Evolutionary conservation across 2,329 filamentous ascomycete species (phyloP).

Genomic region (Fusarium mexicanum): DNA sequence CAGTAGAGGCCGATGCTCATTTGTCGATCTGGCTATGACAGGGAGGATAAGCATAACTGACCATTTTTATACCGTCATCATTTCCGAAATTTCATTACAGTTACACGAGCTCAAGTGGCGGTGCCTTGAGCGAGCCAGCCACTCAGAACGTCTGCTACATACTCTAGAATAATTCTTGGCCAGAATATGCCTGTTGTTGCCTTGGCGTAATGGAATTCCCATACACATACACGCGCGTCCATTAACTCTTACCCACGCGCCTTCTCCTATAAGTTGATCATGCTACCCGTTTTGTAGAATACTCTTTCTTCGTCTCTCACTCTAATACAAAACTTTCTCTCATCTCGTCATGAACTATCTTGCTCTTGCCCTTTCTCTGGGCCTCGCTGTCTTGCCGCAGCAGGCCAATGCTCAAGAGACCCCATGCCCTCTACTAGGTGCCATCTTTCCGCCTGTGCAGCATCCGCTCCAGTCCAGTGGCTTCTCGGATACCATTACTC

Average conservation of each 20-base stretch:
- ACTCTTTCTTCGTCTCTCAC: not conserved
- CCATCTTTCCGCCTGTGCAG: not conserved
- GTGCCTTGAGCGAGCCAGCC: not conserved
- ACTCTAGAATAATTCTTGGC: not conserved
- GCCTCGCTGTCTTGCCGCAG: not conserved
- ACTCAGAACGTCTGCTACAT: not conserved
- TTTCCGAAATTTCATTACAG: too few relatives aligned
- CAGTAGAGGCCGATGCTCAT: too few relatives aligned
- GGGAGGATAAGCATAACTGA: too few relatives aligned
- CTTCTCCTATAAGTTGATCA: not conserved
- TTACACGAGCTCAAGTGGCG: not conserved
- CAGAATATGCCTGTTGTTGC: accelerated
- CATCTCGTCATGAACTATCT: not conserved
- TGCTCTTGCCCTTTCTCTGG: not conserved
- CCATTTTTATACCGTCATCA: too few relatives aligned
- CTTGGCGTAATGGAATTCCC: not conserved
- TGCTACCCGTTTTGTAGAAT: accelerated
- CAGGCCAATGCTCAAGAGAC: not conserved
- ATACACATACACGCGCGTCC: not conserved
- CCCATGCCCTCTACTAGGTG: not conserved
- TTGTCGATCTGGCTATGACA: too few relatives aligned
- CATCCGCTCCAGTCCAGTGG: not conserved
- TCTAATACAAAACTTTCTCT: accelerated
- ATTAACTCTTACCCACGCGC: not conserved
- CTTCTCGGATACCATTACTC: not conserved